Conservation (phyloP, 345 rosid genomes). For the Bruguiera parviflora region DNA sequence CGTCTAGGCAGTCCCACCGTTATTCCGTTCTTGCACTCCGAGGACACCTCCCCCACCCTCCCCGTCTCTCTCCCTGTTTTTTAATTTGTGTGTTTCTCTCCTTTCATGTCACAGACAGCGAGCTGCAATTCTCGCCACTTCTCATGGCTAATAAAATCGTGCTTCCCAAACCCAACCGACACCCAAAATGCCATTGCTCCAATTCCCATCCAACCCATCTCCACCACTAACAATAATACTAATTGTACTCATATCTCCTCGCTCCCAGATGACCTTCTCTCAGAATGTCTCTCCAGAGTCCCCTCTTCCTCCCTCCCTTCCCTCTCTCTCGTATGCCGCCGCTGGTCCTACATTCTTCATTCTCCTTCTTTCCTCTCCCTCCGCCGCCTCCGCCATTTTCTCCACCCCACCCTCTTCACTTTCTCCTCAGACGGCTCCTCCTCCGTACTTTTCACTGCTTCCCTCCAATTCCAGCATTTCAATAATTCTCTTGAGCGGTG, state of each 20-base stretch:
- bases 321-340: conserved; percentile 67
- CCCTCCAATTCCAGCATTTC: conserved; percentile 28
- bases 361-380: conserved; percentile 59
- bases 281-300: conserved; percentile 70
- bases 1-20: too few species aligned
- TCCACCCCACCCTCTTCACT: conserved; percentile 56
- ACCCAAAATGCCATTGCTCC: conserved; percentile 27
- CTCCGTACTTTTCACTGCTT: conserved; percentile 46
- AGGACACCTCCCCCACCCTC: too few species aligned
- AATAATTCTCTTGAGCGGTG: conserved; percentile 5
- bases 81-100: too few species aligned
- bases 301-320: conserved; percentile 65
- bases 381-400: conserved; percentile 54
- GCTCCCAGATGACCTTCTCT: conserved; percentile 76
- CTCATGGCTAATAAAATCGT: conserved; percentile 89
- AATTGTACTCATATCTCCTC: conserved; percentile 28
- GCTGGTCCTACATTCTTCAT: conserved; percentile 72
- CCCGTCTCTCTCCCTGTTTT: not conserved
- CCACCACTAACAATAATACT: not conserved
- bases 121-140: conserved; percentile 87
- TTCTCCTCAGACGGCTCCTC: conserved; percentile 47
- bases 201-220: conserved; percentile 14
- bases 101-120: conserved; percentile 63
- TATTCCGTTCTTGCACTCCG: too few species aligned
- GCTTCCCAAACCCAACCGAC: conserved; percentile 62